Evolutionary conservation across 202 grass and related monocot genomes (phyloP), one percentile per base, ranked within the genome.

Genomic region (Schoenoplectus tabernaemontani): DNA sequence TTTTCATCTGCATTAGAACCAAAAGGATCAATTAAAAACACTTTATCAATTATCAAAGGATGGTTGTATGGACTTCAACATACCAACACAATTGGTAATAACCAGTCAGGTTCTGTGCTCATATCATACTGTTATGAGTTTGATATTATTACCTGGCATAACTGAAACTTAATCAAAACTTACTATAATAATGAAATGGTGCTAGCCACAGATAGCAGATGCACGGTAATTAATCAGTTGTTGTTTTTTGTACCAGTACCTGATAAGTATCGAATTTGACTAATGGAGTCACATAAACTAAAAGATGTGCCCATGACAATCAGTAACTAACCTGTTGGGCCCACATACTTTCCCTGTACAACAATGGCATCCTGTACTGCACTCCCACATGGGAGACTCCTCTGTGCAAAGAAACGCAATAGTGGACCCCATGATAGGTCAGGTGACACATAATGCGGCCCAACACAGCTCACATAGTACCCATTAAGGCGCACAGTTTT

Each of bases 401-500:
- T 86, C 42, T 61, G 82, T 19, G 79, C 69, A 86, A 97, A 93
- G 84, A 97, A 97, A 75, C 62, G 48, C 75, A 93, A 82, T 23
- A 93, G 85, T 24, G 81, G 22, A 47, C 59, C 85, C 91, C 93
- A 97, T 10, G 85, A 88, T 53, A 93, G 64, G 77, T 65, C 67
- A 58, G 87, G 81, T 0, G 81, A 93, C 54, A 85, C 59, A 72
- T 88, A 72, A n/a, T 44, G 78, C 0, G 70, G 39, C 2, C 83
- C 82, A 23, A 34, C 36, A 70, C 87, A 83, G 87, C 93, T 93
- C 80, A 97, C 63, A 83, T 88, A 91, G 85, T 90, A 86, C 70
- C 87, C 82, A 71, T 97, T 97, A 64, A 91, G 91, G 60, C 64
- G 85, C 44, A 97, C 85, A 64, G 89, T 79, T 43, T 82, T 83